Evolutionary conservation across 78 protist genomes (phyloP), one percentile per base, ranked within the genome.

Genomic region (Dictyostelium brefeldianum): DNA sequence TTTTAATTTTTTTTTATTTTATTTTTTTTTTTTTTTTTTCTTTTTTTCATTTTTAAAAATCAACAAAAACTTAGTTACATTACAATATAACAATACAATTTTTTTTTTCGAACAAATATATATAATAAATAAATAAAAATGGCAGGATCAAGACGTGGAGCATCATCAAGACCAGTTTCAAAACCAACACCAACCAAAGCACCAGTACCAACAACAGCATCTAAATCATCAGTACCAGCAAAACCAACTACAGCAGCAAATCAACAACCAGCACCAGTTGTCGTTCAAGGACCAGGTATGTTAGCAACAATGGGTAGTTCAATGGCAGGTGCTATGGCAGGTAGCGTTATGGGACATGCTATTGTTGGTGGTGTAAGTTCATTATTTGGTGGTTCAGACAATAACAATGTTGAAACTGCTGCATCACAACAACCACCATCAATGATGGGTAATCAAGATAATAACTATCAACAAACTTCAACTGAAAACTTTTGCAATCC

Each of bases 281-380:
- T 87, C 3, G 69, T 87, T 18, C 93, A 87, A 77, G 93, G 93
- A 31, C 93, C 93, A 87, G 93, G 93, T 87, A 48, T 87, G 70
- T 80, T 87, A 25, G 69, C 85, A n/a, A 87, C 83, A 4, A 77
- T 87, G 75, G 93, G 67, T 36, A 47, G 83, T 12, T 64, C 93
- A 46, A 87, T 87, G 93, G 78, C 78, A 5, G 93, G 93, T 87
- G 83, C 84, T 14, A 82, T 50, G 22, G 93, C 93, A 15, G 93
- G 93, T 87, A 36, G 67, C 18, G 84, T 87, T 36, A 69, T 87
- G 15, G 93, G 93, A 77, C 93, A 87, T 47, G 83, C 85, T 9
- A 2, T 87, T 15, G 93, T 87, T 31, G 84, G 84, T 75, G 93
- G 85, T 77, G 93, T 50, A 53, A 43, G 79, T 27, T 64, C 80